A percentile compares a stretch with the other conserved stretches of the same genome.
Evolutionary conservation across 140 eudicot species (phyloP).

Genomic region (Ambrosia hybrid): DNA sequence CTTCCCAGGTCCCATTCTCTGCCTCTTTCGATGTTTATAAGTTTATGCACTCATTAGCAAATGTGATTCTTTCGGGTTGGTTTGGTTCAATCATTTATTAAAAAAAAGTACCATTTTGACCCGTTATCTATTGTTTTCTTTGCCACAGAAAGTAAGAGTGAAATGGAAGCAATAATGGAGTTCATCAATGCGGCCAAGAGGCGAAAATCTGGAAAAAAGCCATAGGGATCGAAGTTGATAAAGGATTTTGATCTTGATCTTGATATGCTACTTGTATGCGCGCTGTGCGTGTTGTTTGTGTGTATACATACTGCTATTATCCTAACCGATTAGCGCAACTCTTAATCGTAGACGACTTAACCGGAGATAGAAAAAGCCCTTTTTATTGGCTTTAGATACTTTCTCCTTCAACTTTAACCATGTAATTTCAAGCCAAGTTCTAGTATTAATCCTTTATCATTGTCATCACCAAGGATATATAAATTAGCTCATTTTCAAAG

Average conservation of each 20-base stretch:
- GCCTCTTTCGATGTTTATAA: not conserved
- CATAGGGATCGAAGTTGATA: conserved; percentile 38
- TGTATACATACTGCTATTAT: conserved; percentile 36
- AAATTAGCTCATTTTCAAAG: not conserved
- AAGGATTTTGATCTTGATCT: not conserved
- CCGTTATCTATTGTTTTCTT: not conserved
- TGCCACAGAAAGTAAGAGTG: conserved; percentile 72
- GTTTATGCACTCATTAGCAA: not conserved
- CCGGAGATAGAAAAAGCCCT: conserved; percentile 41
- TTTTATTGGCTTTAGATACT: conserved; percentile 33
- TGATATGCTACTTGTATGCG: conserved; percentile 3
- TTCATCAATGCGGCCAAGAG: conserved; percentile 83
- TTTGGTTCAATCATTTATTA: too few species aligned
- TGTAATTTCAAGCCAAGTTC: conserved; percentile 33
- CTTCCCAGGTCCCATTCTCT: conserved; percentile 70
- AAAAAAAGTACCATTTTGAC: not conserved
- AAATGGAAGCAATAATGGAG: conserved; percentile 78
- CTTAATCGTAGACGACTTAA: conserved; percentile 33
- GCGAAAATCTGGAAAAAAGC: conserved; percentile 47
- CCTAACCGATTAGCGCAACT: conserved; percentile 48
- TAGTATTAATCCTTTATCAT: conserved; percentile 18
- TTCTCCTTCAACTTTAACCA: conserved; percentile 32
- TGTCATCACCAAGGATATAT: not conserved
- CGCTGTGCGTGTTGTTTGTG: conserved; percentile 42
- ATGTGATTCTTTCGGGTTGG: too few species aligned